Evolutionary conservation across 2,329 filamentous ascomycete genomes (phyloP), one percentile per base, ranked within the genome.

Genomic region (Nigrospora osmanthi): DNA sequence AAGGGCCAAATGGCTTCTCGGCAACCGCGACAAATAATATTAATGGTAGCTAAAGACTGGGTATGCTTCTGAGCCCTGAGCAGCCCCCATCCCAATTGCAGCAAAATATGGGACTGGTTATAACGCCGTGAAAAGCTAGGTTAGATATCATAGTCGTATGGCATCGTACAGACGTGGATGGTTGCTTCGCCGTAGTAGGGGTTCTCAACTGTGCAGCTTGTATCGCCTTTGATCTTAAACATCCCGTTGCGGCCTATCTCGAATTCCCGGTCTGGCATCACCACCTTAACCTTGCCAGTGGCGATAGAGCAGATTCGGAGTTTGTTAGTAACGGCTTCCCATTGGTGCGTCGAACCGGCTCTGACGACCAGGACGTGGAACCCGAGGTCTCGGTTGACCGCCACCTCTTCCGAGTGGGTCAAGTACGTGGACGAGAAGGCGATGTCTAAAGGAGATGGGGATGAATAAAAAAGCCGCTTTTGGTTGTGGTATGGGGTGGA

Each of bases 361-460:
- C 65, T 66, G n/a, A 72, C 48, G 7, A 59, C 55, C 2, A 69
- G 41, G 11, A 71, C 59, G 42, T 72, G 66, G 46, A 72, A 67
- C 34, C 58, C 55, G 5, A 71, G 47, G 16, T 68, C 65, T 17
- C 63, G 58, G 0, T 60, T 60, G 4, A 73, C 55, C 1, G 48
- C 49, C 6, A 72, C 55, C 0, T 67, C 59, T 31, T 63, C 59
- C 6, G 59, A 58, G 30, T 59, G 60, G 0, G 62, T 59, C 4
- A 72, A 54, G 47, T 69, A 73, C 1, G 66, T 57, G 34, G 63
- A 67, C 13, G 70, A 72, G 47, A 66, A 72, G 4, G 63, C 67
- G n/a, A 72, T 52, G 30, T 68, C 70, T 73, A 17, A 11, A 7
- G n/a, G 2, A 16, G 2, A 11, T 19, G 3, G 10, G 38, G 1